Conservation (phyloP, 345 rosid genomes). For the Bruguiera sexangula region DNA sequence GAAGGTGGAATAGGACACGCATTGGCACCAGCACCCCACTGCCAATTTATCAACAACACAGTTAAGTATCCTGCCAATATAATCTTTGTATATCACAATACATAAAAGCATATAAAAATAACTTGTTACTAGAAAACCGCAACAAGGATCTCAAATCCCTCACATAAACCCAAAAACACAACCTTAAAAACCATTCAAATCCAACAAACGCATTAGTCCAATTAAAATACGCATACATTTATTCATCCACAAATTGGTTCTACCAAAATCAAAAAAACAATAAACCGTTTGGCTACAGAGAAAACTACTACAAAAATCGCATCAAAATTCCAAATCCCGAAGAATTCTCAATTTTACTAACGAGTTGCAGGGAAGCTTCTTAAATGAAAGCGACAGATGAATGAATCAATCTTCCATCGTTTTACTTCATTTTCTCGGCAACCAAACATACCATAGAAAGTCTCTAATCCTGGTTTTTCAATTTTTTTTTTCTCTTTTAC, state of each 20-base stretch:
- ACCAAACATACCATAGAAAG: not conserved
- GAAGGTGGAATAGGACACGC: conserved; percentile 47
- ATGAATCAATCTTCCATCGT: not conserved
- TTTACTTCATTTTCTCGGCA: conserved; percentile 13
- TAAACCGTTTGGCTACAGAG: not conserved
- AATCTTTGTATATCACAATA: not conserved
- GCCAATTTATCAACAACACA: conserved; percentile 21
- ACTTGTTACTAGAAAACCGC: not conserved
- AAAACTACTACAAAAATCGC: not conserved
- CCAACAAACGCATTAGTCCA: too few relatives aligned
- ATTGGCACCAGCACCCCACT: conserved; percentile 63
- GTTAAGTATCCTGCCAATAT: not conserved
- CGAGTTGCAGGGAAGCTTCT: not conserved
- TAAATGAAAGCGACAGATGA: not conserved
- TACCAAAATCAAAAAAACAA: not conserved
- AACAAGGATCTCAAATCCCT: too few relatives aligned
- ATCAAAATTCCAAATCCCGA: not conserved
- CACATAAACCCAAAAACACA: too few relatives aligned
- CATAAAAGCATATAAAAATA: not conserved
- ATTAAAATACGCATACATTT: too few relatives aligned
- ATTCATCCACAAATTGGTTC: too few relatives aligned
- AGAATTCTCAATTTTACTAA: not conserved
- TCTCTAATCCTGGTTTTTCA: not conserved
- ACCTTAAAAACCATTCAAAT: too few relatives aligned
- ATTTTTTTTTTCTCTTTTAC: conserved; percentile 9